Conservation (phyloP, 2,329 filamentous ascomycete species). For the Onygena corvina region DNA sequence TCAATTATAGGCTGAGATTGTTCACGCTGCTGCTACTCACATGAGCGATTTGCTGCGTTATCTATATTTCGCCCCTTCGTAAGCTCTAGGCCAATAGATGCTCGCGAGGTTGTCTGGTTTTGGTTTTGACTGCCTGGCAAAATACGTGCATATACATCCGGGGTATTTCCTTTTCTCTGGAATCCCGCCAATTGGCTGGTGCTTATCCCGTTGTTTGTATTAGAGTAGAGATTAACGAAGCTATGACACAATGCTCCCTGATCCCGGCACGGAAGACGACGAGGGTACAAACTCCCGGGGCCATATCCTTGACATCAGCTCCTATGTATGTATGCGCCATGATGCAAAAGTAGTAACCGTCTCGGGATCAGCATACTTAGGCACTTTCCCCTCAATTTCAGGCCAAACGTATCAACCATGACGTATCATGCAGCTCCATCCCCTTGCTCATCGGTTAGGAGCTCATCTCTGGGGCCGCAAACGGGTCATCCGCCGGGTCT, state of each 20-base stretch:
- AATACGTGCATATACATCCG: background rate
- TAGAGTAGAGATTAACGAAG: slow-evolving; percentile 1
- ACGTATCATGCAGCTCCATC: background rate
- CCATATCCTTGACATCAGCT: too few species aligned
- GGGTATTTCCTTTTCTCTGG: background rate
- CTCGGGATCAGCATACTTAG: too few species aligned
- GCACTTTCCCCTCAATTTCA: background rate
- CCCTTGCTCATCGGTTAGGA: background rate
- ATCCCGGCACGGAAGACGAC: background rate
- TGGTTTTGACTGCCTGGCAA: background rate
- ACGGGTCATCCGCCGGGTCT: slow-evolving; percentile 44
- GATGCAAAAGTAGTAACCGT: too few species aligned
- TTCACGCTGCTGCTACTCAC: too few species aligned
- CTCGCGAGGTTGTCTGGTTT: background rate
- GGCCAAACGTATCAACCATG: background rate
- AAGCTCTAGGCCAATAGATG: background rate
- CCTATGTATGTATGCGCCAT: too few species aligned
- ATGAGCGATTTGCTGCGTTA: too few species aligned
- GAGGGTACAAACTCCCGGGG: too few species aligned
- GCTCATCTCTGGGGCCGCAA: slow-evolving; percentile 28
- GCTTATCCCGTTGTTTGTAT: background rate
- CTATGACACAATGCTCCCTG: background rate
- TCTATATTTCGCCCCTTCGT: too few species aligned
- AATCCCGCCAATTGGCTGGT: background rate
- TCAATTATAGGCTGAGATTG: too few species aligned